Evolutionary conservation across 2,329 filamentous ascomycete species (phyloP).

Genomic region (Colletotrichum lupini): DNA sequence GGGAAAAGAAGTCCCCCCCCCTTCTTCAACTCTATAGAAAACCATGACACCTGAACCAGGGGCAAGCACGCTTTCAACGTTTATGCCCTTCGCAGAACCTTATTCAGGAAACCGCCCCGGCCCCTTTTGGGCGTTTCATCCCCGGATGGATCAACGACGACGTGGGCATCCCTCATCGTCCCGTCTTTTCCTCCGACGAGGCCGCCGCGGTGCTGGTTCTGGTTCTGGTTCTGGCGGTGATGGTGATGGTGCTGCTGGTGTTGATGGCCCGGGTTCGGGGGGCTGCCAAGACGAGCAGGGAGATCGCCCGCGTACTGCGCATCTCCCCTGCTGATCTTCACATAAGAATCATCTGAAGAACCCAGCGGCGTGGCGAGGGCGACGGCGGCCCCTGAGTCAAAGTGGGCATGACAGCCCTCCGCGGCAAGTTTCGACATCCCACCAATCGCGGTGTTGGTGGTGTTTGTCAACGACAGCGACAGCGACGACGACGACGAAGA

Average conservation of each 20-base stretch:
- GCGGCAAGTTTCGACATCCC: constrained; percentile 45
- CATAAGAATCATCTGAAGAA: constrained; percentile 34
- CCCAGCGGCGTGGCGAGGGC: not conserved
- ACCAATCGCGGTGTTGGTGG: constrained; percentile 36
- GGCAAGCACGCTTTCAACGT: not conserved
- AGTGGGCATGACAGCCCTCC: constrained; percentile 39
- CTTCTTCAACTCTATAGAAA: not conserved
- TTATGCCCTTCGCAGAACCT: constrained; percentile 48
- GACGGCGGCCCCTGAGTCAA: constrained; percentile 36
- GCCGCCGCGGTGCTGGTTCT: not conserved
- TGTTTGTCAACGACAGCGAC: not conserved
- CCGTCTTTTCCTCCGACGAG: constrained; percentile 21
- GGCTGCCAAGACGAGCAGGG: not conserved
- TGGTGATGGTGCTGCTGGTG: not conserved
- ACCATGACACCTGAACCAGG: not conserved
- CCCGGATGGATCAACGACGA: not conserved
- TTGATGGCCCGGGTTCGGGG: not conserved
- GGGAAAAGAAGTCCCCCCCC: not conserved
- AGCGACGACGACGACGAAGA: not conserved
- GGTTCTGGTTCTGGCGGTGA: not conserved
- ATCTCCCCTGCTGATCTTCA: constrained; percentile 37
- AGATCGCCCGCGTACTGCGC: constrained; percentile 33
- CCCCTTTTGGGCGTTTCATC: constrained; percentile 41
- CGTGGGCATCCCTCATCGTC: constrained; percentile 19
- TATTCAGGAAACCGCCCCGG: constrained; percentile 47